Base-by-base conservation (phyloP, 495 filamentous ascomycete genomes). In the Thozetella sp. region DNA sequence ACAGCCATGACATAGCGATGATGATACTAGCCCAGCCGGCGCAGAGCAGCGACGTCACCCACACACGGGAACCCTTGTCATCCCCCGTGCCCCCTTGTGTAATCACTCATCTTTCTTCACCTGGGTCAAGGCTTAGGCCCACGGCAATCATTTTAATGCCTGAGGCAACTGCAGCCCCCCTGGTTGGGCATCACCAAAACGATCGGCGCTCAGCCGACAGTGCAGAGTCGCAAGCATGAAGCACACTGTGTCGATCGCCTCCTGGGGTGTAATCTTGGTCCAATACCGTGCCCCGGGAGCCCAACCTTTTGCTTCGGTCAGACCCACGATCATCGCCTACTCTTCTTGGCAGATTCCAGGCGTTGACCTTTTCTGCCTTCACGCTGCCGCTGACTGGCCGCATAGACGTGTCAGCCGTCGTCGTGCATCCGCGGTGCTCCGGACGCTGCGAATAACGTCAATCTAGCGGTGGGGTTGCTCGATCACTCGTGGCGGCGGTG, bases 401-500 rank as follows among this genome's bases (percentile, higher is more conserved):
- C 43, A 48, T 20, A 37, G 43, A 10, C n/a, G 43, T 10, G 43
- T 48, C 43, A 48, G 11, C 43, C 43, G 43, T 19, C 43, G 3
- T 4, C 43, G 20, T 48, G 43, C n/a, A 48, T 19, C 11, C 9
- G 11, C 10, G 11, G 43, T 10, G n/a, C 6, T 20, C 10, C 43
- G 20, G 9, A 48, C 30, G 17, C 24, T 50, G 37, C 56, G 55
- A 56, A 56, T 53, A 54, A 59, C 53, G 59, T 61, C 56, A 61
- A 53, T 65, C 53, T 56, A 27, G 59, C 63, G 58, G 62, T 60
- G 56, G 61, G 19, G n/a, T n/a, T n/a, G n/a, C n/a, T n/a, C 25
- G 54, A 19, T 51, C 15, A 48, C 11, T n/a, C 11, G 43, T 4
- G 12, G 20, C 9, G 3, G 43, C n/a, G 43, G 9, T 10, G 20